Base-by-base conservation (phyloP, 2,329 filamentous ascomycete genomes). In the Tolypocladium album region DNA sequence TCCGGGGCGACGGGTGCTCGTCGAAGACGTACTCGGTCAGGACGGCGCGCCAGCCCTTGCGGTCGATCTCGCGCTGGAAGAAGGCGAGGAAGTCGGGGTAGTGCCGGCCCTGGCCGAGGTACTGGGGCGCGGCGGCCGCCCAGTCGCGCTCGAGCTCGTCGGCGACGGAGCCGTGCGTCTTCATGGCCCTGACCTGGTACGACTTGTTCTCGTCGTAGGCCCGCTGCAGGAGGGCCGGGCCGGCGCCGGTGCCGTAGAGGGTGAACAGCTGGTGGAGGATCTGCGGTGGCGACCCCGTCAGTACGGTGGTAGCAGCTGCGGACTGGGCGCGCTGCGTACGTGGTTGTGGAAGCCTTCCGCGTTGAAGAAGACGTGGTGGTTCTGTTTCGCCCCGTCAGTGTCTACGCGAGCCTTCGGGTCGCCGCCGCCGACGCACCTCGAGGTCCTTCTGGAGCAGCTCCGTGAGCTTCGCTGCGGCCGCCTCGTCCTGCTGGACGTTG, bases 311-410 rank as follows among this genome's bases (percentile, higher is more conserved):
- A 12, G 24, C 24, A 6, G 34, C 34, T 34, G 6, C 17, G 20
- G 39, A 34, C 11, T 24, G 22, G 42, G 34, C 4, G 57, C 11
- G 50, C 50, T n/a, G 8, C 6, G 22, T 75, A 81, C 90, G 68
- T 96, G 92, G 70, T 96, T 90, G 68, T 97, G 92, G 63, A 88
- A 95, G 0, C 88, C 88, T 1, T 72, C 68, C 0, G 80, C 62
- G 62, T 94, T 95, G 79, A 92, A 96, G 75, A 88, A 95, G 61
- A 92, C 87, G 69, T 96, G 89, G 66, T 92, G 84, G 20, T 66
- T 66, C 73, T 73, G 27, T 31, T 31, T 31, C 34, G 2, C 6
- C 2, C 7, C 1, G 31, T 36, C 5, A n/a, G 31, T 12, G 5
- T n/a, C 11, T 5, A 3, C 7, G 11, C 20, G 34, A 22, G 17